Percentiles rank a stretch among this genome's conserved stretches.
phyloP scores from a whole-genome alignment of 345 rosid genomes.

The Tarenaya hassleriana region DNA sequence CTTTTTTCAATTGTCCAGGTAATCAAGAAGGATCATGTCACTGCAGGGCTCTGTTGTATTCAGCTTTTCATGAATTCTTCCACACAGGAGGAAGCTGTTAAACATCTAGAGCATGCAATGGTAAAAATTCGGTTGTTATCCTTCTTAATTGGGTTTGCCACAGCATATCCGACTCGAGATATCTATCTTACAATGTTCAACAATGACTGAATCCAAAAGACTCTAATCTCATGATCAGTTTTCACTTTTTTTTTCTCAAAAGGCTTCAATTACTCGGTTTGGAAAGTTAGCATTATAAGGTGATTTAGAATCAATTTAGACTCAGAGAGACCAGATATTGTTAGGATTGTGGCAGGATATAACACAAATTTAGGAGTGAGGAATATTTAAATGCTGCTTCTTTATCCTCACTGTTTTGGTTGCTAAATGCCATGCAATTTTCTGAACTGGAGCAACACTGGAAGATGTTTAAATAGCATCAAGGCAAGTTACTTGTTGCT shows the following conservation, averaged over 20 bases:
- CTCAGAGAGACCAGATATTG: background rate
- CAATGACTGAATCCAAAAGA: slow-evolving; percentile 8
- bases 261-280: background rate
- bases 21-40: slow-evolving; percentile 85
- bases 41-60: slow-evolving; percentile 93
- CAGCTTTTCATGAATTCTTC: slow-evolving; percentile 88
- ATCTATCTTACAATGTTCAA: background rate
- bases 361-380: slow-evolving; percentile 3
- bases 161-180: background rate
- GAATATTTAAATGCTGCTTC: background rate
- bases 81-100: slow-evolving; percentile 86
- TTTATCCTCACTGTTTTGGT: background rate
- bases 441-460: background rate
- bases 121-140: slow-evolving; percentile 32
- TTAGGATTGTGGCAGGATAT: background rate
- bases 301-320: slow-evolving; percentile 5
- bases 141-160: background rate
- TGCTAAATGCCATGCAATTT: background rate
- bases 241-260: background rate
- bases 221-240: slow-evolving; percentile 11
- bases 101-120: slow-evolving; percentile 85
- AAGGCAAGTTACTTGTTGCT: slow-evolving; percentile 6
- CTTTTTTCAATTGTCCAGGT: slow-evolving; percentile 44
- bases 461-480: background rate
- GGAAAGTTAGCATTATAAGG: background rate